phyloP scores from a whole-genome alignment of 2,329 filamentous ascomycete species.

The Fusarium phyllophilum region DNA sequence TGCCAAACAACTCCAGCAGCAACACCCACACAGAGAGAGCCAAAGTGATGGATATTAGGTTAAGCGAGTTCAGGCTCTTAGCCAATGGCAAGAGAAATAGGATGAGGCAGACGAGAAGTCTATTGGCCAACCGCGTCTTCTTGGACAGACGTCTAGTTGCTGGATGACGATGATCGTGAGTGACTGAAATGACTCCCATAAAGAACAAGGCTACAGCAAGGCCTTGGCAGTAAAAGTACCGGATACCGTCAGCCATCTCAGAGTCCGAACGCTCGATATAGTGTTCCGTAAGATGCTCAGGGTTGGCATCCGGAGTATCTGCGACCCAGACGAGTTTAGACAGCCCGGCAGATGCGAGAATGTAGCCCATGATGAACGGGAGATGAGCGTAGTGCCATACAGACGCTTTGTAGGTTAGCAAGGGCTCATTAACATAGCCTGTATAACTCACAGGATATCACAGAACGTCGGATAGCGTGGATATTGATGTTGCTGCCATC shows the following conservation, averaged over 20 bases:
- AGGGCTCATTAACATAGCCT: background rate
- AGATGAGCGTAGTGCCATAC: conserved; percentile 67
- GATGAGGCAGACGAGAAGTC: conserved; percentile 60
- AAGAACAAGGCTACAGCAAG: conserved; percentile 64
- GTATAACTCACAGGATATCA: conserved; percentile 51
- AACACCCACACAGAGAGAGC: conserved; percentile 58
- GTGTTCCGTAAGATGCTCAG: conserved; percentile 59
- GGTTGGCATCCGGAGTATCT: conserved; percentile 60
- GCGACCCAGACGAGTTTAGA: conserved; percentile 68
- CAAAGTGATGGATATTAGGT: conserved; percentile 58
- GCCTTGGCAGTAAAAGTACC: conserved; percentile 73
- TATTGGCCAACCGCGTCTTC: conserved; percentile 60
- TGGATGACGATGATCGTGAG: conserved; percentile 65
- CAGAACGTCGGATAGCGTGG: conserved; percentile 69
- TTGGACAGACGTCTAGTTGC: conserved; percentile 61
- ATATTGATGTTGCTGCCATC: conserved; percentile 65
- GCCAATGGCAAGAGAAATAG: conserved; percentile 66
- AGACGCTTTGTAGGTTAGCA: conserved; percentile 50
- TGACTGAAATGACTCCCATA: conserved; percentile 65
- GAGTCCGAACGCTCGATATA: conserved; percentile 61
- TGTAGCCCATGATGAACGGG: conserved; percentile 71
- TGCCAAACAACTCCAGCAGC: conserved; percentile 60
- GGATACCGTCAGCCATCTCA: conserved; percentile 62
- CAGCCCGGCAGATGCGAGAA: conserved; percentile 67
- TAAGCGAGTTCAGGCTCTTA: conserved; percentile 55